These are phyloP conservation scores for Gossypium schwendimanii DNA, from an alignment of 441 rosid genomes.

Conservation along the genomic window DNA sequence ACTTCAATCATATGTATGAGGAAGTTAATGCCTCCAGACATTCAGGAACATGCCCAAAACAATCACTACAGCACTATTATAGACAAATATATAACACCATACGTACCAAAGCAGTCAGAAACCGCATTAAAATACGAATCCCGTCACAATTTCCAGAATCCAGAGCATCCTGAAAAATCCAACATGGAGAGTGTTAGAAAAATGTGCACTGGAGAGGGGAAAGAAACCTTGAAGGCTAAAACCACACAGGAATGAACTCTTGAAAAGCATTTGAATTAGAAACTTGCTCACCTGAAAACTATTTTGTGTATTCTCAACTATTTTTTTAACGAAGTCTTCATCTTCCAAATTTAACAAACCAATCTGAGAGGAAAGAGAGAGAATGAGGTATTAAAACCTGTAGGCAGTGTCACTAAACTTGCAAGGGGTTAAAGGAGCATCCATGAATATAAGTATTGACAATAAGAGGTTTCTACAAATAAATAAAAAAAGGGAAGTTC, in stretches of 20 bases:
- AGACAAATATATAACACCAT: slow-evolving; percentile 10
- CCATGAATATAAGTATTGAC: not conserved
- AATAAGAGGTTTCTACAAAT: not conserved
- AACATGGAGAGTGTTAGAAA: slow-evolving; percentile 3
- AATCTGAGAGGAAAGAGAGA: slow-evolving; percentile 40
- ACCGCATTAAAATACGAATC: slow-evolving; percentile 81
- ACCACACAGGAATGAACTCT: not conserved
- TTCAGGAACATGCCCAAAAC: not conserved
- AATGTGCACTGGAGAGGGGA: not conserved
- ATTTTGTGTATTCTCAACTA: slow-evolving; percentile 52
- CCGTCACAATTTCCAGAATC: slow-evolving; percentile 61
- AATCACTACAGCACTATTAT: not conserved
- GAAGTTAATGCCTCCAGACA: not conserved
- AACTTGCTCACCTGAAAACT: slow-evolving; percentile 61
- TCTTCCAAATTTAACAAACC: slow-evolving; percentile 91
- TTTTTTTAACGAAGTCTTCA: slow-evolving; percentile 65
- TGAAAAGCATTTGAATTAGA: not conserved
- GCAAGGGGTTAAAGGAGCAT: not conserved
- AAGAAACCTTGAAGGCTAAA: slow-evolving; percentile 1
- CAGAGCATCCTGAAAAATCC: slow-evolving; percentile 62
- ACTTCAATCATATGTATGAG: slow-evolving; percentile 1
- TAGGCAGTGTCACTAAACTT: not conserved
- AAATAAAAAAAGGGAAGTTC: not conserved
- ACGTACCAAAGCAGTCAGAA: slow-evolving; percentile 77
- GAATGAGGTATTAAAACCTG: slow-evolving; percentile 15